Evolutionary conservation across 345 rosid species (phyloP), one percentile per base, ranked within the genome.

Genomic region (Noccaea bulbosa): DNA sequence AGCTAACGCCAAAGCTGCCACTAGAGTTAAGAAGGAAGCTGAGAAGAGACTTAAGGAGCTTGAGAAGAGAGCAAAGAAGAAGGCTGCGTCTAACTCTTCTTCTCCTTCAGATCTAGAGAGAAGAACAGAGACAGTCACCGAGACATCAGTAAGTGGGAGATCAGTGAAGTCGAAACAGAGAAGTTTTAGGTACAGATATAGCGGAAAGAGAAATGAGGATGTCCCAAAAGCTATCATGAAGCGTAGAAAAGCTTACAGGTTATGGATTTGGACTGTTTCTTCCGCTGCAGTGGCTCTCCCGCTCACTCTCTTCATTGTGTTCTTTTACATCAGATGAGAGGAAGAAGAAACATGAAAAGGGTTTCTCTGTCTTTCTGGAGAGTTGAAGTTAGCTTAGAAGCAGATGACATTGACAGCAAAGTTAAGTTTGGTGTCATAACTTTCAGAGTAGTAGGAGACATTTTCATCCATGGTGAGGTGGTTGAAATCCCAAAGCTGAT

Each of bases 21-120:
- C 71, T 15, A 84, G 87, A 86, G 88, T 86, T 75, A 83, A 90
- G 72, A 93, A 87, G 81, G 98, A 93, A 62, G 90, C 93, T 65
- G 96, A 91, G 62, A 94, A 85, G 81, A 91, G 88, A 80, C 84
- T 79, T 8, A 88, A 88, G 93, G 95, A 86, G 12, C 87, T 83
- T 22, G 97, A 89, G 70, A 94, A 87, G 93, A 91, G 86, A 68
- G 81, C 84, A 10, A 93, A 85, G 81, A 91, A 88, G 93, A 89
- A 79, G 22, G 56, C 57, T 12, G 77, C 71, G 11, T 56, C 76
- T 62, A 76, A 34, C 9, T 37, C 65, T 37, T 72, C 65, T 39
- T 35, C 15, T 15, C 17, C 72, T 14, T 11, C 66, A 6, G 75
- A 74, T 49, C 47, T 53, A 2, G 97, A 84, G 69, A 87, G 85